A percentile compares a stretch with the other conserved stretches of the same genome.
Evolutionary conservation across 2,329 filamentous ascomycete species (phyloP).

Genomic region (Atkinsonella texensis): DNA sequence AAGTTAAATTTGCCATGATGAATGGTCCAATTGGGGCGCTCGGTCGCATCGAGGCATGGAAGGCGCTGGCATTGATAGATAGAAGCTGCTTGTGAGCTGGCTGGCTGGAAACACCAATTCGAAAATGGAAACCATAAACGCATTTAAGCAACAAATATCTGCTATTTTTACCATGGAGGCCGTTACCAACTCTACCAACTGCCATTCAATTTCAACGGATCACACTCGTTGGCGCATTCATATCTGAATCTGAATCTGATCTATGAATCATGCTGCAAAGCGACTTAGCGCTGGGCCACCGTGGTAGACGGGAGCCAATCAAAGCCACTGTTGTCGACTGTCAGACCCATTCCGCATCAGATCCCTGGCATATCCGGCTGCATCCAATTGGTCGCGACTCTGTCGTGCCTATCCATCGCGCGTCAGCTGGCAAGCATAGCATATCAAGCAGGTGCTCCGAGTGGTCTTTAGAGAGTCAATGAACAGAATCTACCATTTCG

Average conservation of each 20-base stretch:
- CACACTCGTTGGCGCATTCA: neutral
- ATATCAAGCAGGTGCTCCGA: neutral
- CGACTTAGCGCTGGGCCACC: neutral
- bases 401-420: neutral
- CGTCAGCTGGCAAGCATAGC: neutral
- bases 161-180: neutral
- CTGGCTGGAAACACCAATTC: too few species aligned
- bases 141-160: neutral
- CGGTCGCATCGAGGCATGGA: neutral
- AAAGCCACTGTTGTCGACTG: neutral
- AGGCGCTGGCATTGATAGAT: neutral
- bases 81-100: neutral
- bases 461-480: neutral
- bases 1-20: neutral
- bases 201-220: neutral
- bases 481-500: neutral
- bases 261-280: neutral
- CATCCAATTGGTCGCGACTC: conserved; percentile 5
- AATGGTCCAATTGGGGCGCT: neutral
- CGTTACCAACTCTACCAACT: neutral
- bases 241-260: neutral
- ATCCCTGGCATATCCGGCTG: neutral
- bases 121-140: neutral
- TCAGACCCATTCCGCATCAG: neutral
- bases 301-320: conserved; percentile 2